Evolutionary conservation across 1,139 yeast species (phyloP), one percentile per base, ranked within the genome.

Genomic region (Saccharomyces hybrid): DNA sequence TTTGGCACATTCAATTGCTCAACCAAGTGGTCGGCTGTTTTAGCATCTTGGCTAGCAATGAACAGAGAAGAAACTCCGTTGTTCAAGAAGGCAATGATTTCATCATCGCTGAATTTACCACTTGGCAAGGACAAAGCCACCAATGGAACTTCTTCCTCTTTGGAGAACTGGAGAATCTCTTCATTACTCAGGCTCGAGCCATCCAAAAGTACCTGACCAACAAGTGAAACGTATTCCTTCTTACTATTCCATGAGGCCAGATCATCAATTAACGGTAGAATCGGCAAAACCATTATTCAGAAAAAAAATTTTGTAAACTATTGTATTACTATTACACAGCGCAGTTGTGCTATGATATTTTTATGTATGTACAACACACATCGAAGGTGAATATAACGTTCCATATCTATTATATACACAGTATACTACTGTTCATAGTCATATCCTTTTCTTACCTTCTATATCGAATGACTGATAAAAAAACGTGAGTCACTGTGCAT

Each of bases 21-120:
- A 2, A 67, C 65, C 20, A 79, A 69, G 27, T 69, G 67, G 0
- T 67, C 68, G 2, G 74, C 76, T 31, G 68, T 69, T 50, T 71
- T 71, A 0, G 61, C 53, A 20, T 68, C 68, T 2, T 69, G 44
- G 25, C n/a, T 38, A 2, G n/a, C 57, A 29, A 81, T 79, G 59
- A 86, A 73, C 1, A 88, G 66, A 16, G 76, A 75, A 38, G 73
- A 66, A 20, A 85, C 81, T 31, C 96, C 96, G 53, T 77, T 77
- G 65, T 90, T 89, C 59, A 88, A 77, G 20, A 38, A 38, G 44
- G 25, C 44, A 20, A 38, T 38, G 41, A 88, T 66, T 11, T 74
- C 76, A 44, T 28, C 32, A 9, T 31, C 29, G 64, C 60, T 3
- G 66, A 59, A 20, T 64, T 55, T 16, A 4, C 25, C 44, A 38